Base-by-base conservation (phyloP, 257 asterid genomes). In the Sherardia arvensis region DNA sequence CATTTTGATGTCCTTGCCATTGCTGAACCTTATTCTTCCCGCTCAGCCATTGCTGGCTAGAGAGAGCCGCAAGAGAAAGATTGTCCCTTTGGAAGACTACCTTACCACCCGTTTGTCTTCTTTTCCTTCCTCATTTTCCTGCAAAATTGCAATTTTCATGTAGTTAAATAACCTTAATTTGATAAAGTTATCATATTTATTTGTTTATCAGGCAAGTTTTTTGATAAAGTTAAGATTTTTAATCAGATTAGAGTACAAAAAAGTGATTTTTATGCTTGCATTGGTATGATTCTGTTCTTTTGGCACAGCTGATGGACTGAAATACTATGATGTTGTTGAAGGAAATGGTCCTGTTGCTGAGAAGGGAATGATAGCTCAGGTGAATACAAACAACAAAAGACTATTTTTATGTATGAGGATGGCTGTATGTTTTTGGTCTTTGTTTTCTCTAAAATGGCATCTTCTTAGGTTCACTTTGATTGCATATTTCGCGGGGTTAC, bases 401-500 rank as follows among this genome's bases (percentile, higher is more conserved):
- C 51, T n/a, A n/a, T n/a, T 54, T 22, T 25, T 54, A 54, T 54
- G 17, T 43, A 17, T n/a, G n/a, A 14, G 51, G 26, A 1, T 26
- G 59, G 18, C 11, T 54, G 26, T 11, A n/a, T 38, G 26, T 38
- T 33, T 33, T 33, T 33, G 8, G 8, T 0, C 0, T 33, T 33
- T 33, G n/a, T 74, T 65, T 34, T 76, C 61, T 69, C 30, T 14
- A 27, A n/a, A 29, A 18, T 68, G 68, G 21, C 18, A 27, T 26
- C 60, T 25, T 30, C 62, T 72, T 71, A 87, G 95, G 96, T 92
- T 68, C 97, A 92, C 79, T 92, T 89, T 73, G 97, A 92, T 75
- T 92, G 97, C 74, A n/a, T 87, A 49, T 92, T 86, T 69, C 95
- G 84, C 21, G 90, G 88, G n/a, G 77, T 92, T 75, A 92, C 97